Evolutionary conservation across 2,329 filamentous ascomycete genomes (phyloP).

Genomic region (Sclerotinia spermophila): DNA sequence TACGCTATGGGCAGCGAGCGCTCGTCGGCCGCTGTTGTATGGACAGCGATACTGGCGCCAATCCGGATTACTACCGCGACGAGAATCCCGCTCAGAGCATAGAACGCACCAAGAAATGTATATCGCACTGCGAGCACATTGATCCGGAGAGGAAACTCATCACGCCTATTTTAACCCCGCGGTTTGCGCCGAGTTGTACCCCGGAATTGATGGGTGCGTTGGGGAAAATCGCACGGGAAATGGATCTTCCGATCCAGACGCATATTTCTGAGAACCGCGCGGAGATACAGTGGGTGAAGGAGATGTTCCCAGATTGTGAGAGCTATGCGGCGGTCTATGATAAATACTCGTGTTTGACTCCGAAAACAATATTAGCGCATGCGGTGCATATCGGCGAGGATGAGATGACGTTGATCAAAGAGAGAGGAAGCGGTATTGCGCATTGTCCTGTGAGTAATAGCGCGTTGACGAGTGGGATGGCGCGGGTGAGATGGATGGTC

Average conservation of each 20-base stretch:
- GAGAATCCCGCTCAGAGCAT: conserved; percentile 57
- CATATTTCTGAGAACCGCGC: conserved; percentile 80
- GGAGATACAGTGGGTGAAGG: conserved; percentile 68
- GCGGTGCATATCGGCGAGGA: conserved; percentile 69
- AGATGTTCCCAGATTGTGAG: conserved; percentile 61
- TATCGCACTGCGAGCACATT: conserved; percentile 62
- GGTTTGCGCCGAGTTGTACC: conserved; percentile 63
- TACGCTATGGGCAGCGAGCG: conserved; percentile 77
- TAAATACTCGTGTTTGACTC: conserved; percentile 61
- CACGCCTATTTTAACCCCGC: conserved; percentile 73
- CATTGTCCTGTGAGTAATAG: conserved; percentile 90
- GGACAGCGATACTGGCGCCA: conserved; percentile 60
- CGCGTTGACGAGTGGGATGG: conserved; percentile 74
- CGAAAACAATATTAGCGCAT: conserved; percentile 79
- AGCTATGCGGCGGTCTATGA: conserved; percentile 82
- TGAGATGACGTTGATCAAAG: conserved; percentile 56
- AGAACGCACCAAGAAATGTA: conserved; percentile 52
- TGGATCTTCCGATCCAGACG: conserved; percentile 72
- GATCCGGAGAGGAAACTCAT: conserved; percentile 66
- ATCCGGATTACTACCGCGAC: conserved; percentile 76
- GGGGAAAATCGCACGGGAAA: conserved; percentile 59
- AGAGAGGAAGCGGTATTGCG: conserved; percentile 61
- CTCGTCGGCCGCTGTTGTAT: conserved; percentile 95
- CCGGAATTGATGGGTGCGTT: conserved; percentile 58
- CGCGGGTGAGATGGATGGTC: conserved; percentile 70